Evolutionary conservation across 2,329 filamentous ascomycete species (phyloP).

Genomic region (Mycosphaerella sp.): DNA sequence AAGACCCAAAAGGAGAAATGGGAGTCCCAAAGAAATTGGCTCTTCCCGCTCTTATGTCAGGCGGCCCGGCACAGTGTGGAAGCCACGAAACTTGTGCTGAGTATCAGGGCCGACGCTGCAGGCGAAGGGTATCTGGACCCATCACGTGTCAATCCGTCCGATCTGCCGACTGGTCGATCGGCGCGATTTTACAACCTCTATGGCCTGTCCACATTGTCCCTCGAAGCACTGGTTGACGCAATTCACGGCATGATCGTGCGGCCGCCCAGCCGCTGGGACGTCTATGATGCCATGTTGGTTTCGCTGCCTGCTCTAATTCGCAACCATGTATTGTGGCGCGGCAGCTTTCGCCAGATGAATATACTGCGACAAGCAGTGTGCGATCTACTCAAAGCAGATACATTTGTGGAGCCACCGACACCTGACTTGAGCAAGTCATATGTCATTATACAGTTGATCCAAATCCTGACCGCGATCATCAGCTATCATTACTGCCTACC

Average conservation of each 20-base stretch:
- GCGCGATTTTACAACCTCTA: slow-evolving; percentile 12
- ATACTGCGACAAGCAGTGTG: slow-evolving; percentile 70
- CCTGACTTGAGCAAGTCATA: slow-evolving; percentile 79
- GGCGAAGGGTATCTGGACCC: slow-evolving; percentile 21
- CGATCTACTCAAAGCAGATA: slow-evolving; percentile 71
- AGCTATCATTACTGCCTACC: slow-evolving; percentile 84
- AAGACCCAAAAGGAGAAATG: slow-evolving; percentile 25
- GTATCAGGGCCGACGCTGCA: slow-evolving; percentile 21
- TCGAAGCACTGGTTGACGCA: slow-evolving; percentile 17
- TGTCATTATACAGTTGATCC: slow-evolving; percentile 81
- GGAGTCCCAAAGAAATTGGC: slow-evolving; percentile 23
- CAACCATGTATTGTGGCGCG: slow-evolving; percentile 79
- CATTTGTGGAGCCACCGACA: slow-evolving; percentile 73
- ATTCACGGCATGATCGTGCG: slow-evolving; percentile 17
- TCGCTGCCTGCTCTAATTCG: slow-evolving; percentile 81
- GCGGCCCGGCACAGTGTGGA: slow-evolving; percentile 19
- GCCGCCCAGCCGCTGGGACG: slow-evolving; percentile 18
- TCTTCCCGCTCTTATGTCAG: slow-evolving; percentile 22
- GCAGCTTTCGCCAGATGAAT: slow-evolving; percentile 66
- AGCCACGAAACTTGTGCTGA: slow-evolving; percentile 18
- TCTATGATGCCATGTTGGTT: slow-evolving; percentile 79
- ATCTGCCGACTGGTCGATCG: slow-evolving; percentile 1
- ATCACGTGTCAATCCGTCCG: neutral
- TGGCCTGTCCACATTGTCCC: slow-evolving; percentile 16
- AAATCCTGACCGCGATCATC: slow-evolving; percentile 78